These are phyloP conservation scores for Fragaria iinumae DNA, from an alignment of 306 rosid species.

Conservation along the genomic window DNA sequence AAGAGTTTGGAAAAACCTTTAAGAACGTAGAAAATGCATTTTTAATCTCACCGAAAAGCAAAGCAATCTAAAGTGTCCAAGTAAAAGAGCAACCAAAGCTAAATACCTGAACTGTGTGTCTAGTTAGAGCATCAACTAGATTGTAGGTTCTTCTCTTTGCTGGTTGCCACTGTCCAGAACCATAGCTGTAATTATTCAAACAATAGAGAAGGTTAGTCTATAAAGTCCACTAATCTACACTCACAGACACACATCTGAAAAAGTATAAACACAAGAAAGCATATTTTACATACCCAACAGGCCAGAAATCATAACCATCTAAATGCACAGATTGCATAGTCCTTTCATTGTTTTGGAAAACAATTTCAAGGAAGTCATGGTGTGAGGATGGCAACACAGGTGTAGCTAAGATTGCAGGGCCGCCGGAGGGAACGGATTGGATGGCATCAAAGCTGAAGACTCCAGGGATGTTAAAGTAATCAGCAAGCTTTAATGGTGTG, in stretches of 20 bases:
- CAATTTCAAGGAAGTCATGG: slow-evolving; percentile 84
- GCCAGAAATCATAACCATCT: slow-evolving; percentile 98
- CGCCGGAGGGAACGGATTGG: slow-evolving; percentile 55
- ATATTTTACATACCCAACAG: slow-evolving; percentile 65
- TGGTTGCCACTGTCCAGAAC: slow-evolving; percentile 68
- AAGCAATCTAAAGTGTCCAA: background rate
- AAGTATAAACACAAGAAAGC: slow-evolving; percentile 10
- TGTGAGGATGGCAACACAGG: slow-evolving; percentile 55
- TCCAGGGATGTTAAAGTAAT: slow-evolving; percentile 86
- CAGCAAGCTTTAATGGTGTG: slow-evolving; percentile 97
- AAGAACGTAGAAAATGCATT: background rate
- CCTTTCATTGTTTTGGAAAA: slow-evolving; percentile 81
- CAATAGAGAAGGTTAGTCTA: slow-evolving; percentile 10
- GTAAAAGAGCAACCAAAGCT: background rate
- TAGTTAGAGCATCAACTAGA: slow-evolving; percentile 77
- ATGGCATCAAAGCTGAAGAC: slow-evolving; percentile 54
- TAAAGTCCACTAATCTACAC: background rate
- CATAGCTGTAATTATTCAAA: slow-evolving; percentile 54
- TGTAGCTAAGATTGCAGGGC: slow-evolving; percentile 54
- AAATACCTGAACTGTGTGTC: slow-evolving; percentile 90
- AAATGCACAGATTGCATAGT: slow-evolving; percentile 85
- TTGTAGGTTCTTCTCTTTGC: slow-evolving; percentile 62
- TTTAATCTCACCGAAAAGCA: background rate
- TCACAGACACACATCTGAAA: background rate
- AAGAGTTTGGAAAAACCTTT: slow-evolving; percentile 85